Base-by-base conservation (phyloP, 2,329 filamentous ascomycete species). In the Furcasterigmium furcatum region DNA sequence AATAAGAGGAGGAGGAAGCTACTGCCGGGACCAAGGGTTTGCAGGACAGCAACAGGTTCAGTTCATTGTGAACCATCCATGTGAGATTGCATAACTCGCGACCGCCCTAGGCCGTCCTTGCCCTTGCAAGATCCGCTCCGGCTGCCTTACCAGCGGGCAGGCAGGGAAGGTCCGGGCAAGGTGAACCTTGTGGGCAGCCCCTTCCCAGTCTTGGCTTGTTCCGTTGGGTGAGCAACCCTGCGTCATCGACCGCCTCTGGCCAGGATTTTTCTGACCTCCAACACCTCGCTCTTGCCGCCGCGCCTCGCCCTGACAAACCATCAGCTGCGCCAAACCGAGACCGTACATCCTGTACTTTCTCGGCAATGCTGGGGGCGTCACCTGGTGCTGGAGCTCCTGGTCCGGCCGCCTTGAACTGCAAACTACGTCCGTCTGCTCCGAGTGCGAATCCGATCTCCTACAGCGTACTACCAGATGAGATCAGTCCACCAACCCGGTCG, bases 211-310 rank as follows among this genome's bases (percentile, higher is more conserved):
- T 48, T 54, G 49, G 50, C 48, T 46, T 36, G 5, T 13, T 5
- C n/a, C 34, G 34, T 36, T 19, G 34, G 18, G n/a, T 18, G n/a
- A 18, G 34, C 34, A 36, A 36, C 34, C 54, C 55, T 63, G 60
- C 62, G 62, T 64, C 62, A 64, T 64, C 58, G 61, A 63, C 53
- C 56, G 50, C 49, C 46, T 48, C 49, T 19, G n/a, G 16, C 34
- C 34, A 36, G 34, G 34, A 36, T 36, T 36, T 36, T 18, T 18
- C 34, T 36, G 5, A 18, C 34, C 16, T 12, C 6, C 16, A 9
- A 14, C 27, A 30, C 27, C 30, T n/a, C 14, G 30, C 30, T 18
- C 34, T 18, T 36, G 34, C n/a, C 34, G n/a, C 7, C 16, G 18
- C 34, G 24, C 34, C 18, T 36, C 34, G 18, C 34, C n/a, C n/a